Evolutionary conservation across 176 grass and related monocot genomes (phyloP), one percentile per base, ranked within the genome.

Genomic region (Bromus sterilis): DNA sequence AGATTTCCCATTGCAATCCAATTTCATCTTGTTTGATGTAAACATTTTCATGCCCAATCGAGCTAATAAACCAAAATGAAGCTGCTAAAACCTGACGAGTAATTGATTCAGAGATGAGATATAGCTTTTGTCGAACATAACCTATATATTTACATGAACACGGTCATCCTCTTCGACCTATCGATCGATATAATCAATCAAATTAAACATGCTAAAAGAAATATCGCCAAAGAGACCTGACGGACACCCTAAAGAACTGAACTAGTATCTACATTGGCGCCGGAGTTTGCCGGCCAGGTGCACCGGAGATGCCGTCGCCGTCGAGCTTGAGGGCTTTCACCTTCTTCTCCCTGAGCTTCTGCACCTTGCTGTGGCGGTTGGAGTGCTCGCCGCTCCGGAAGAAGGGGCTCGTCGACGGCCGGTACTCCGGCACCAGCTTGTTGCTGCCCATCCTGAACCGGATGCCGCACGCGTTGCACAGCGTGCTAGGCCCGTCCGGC

Each of bases 381-480:
- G 87, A 89, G 76, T 93, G 81, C 43, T 69, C 56, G 39, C 3
- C 53, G 70, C 62, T 76, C 0, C 2, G 44, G 78, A 87, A 93
- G 84, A 39, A 62, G 0, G 91, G 87, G 85, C 87, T 84, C 28
- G 80, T 89, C n/a, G 81, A 73, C 0, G 91, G 91, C 14, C 77
- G 77, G 34, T 93, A 93, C 76, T 81, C 84, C 40, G 84, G 84
- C 0, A 89, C 9, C 57, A 93, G 33, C 30, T 14, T 84, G 18
- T 73, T 26, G 15, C 44, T 18, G 70, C 70, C 70, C 12, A 39
- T 51, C 55, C 72, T 82, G 74, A 29, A 79, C 3, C 87, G 69
- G 36, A 93, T 75, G 43, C 88, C 91, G 40, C 91, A 93, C 1
- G 91, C 91, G 51, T 93, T 93, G 85, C 91, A 93, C 12, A 93